Conservation (phyloP, 805 yeast genomes). For the Kodamaea nitidulidarum region DNA sequence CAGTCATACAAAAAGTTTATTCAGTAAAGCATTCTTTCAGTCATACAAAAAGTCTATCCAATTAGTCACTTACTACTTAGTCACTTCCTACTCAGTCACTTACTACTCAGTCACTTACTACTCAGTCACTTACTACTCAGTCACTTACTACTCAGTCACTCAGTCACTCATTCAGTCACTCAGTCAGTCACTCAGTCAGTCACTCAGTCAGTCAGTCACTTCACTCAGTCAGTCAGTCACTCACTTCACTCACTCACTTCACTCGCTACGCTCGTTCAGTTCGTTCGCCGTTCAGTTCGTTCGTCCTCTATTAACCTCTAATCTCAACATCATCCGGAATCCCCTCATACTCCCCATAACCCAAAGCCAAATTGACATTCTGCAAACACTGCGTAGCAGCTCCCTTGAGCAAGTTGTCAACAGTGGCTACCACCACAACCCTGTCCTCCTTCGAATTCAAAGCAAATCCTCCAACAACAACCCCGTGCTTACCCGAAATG, state of each 20-base stretch:
- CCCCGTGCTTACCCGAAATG: constrained; percentile 91
- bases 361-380: constrained; percentile 85
- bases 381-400: constrained; percentile 98
- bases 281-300: no score
- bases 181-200: no score
- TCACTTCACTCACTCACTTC: neutral
- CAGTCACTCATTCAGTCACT: no score
- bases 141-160: no score
- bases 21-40: no score
- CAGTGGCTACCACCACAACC: constrained; percentile 91
- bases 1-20: no score
- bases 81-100: no score
- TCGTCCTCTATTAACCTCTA: constrained; percentile 32
- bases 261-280: neutral
- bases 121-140: no score
- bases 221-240: no score
- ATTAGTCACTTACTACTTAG: no score
- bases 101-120: no score
- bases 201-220: no score
- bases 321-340: constrained; percentile 70
- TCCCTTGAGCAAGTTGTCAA: constrained; percentile 93
- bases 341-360: constrained; percentile 92
- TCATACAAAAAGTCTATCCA: neutral
- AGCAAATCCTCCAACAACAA: constrained; percentile 92
- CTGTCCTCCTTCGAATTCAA: constrained; percentile 85